A percentile compares a stretch with the other conserved stretches of the same genome.
Evolutionary conservation across 2,329 filamentous ascomycete genomes (phyloP).

Genomic region (Torrubiellomyces zombiae): DNA sequence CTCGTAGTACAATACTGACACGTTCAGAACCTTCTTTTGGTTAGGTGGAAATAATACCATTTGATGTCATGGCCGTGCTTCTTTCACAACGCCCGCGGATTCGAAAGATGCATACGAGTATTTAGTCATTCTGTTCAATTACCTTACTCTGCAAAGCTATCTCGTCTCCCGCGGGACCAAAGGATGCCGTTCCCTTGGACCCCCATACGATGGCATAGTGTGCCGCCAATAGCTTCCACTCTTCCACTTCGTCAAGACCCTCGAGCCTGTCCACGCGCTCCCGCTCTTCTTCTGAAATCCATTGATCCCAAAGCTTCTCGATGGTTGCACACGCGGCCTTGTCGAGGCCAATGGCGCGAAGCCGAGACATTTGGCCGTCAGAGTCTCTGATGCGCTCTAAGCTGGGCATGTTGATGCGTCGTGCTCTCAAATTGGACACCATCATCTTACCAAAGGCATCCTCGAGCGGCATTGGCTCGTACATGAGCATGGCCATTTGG

Average conservation of each 20-base stretch:
- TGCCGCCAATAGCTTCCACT: constrained; percentile 71
- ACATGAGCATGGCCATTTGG: constrained; percentile 49
- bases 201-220: constrained; percentile 91
- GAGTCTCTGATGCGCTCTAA: constrained; percentile 55
- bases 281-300: constrained; percentile 57
- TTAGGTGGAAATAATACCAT: no score
- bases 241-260: constrained; percentile 87
- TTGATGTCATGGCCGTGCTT: no score
- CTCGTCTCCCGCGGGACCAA: constrained; percentile 1
- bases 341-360: constrained; percentile 50
- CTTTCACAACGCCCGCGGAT: no score
- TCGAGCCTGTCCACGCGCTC: constrained; percentile 65
- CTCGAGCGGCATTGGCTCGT: constrained; percentile 73
- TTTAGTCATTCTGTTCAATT: no score
- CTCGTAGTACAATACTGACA: no score
- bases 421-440: constrained; percentile 70
- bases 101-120: no score
- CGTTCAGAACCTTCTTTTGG: no score
- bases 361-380: constrained; percentile 47
- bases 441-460: constrained; percentile 86
- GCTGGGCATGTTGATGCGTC: constrained; percentile 74
- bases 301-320: constrained; percentile 53
- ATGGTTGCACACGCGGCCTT: constrained; percentile 26
- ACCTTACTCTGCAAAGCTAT: no score
- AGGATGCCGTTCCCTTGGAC: constrained; percentile 37